Evolutionary conservation across 208 protist species (phyloP).

Genomic region (Crithidia brevicula): DNA sequence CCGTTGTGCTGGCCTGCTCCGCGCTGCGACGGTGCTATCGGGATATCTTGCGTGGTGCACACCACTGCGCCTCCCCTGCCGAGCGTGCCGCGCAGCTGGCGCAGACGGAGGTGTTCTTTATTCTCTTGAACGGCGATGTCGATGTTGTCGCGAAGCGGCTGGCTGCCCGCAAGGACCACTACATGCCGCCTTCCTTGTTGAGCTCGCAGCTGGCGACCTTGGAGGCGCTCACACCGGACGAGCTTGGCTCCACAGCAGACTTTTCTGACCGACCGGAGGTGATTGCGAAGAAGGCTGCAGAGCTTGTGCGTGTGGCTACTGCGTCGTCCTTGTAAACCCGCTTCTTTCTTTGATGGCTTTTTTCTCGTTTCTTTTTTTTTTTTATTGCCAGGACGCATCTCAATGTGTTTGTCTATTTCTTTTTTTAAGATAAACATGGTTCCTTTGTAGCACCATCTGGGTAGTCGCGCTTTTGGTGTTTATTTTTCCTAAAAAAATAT

Average conservation of each 20-base stretch:
- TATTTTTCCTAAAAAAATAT: no score
- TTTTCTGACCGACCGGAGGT: constrained; percentile 26
- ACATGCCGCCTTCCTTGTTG: constrained; percentile 64
- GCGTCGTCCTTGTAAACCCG: background rate
- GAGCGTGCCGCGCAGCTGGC: constrained; percentile 2
- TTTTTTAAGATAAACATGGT: no score
- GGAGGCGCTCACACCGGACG: constrained; percentile 47
- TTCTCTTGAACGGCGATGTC: constrained; percentile 44
- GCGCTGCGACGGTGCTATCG: constrained; percentile 65
- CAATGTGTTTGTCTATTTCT: no score
- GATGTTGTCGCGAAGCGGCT: constrained; percentile 47
- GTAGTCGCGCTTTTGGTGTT: no score
- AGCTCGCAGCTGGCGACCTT: constrained; percentile 61
- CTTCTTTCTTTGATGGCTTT: background rate
- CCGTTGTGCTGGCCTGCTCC: constrained; percentile 71
- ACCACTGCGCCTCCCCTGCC: background rate
- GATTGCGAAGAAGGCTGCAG: constrained; percentile 31
- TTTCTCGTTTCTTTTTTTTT: no score
- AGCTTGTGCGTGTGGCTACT: constrained; percentile 16
- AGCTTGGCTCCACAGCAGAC: constrained; percentile 44
- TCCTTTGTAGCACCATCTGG: no score
- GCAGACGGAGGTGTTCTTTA: constrained; percentile 50
- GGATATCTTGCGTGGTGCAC: constrained; percentile 48
- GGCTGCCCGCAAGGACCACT: constrained; percentile 52
- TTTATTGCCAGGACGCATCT: no score